phyloP scores from a whole-genome alignment of 2,329 filamentous ascomycete species.

The Myrmaecium sp. region DNA sequence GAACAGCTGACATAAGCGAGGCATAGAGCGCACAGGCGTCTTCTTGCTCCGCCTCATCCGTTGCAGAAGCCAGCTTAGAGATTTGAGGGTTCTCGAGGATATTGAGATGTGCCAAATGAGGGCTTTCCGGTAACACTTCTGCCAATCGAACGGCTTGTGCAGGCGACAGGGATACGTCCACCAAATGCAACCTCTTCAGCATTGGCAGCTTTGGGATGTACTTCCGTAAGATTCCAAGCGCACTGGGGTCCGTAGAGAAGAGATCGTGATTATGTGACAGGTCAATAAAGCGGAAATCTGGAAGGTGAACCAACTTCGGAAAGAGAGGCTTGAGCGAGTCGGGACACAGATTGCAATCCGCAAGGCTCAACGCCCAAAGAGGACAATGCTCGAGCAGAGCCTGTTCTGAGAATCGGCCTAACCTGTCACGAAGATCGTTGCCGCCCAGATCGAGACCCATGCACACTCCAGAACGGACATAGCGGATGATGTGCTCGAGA shows the following conservation, averaged over 20 bases:
- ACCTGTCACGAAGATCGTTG: conserved; percentile 46
- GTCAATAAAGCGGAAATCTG: conserved; percentile 73
- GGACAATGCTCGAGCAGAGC: conserved; percentile 34
- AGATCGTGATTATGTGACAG: conserved; percentile 76
- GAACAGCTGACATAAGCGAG: conserved; percentile 72
- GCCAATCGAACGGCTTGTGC: conserved; percentile 83
- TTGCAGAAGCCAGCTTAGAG: conserved; percentile 53
- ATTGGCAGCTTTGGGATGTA: conserved; percentile 65
- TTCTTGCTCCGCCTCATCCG: conserved; percentile 66
- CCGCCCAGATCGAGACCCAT: conserved; percentile 80
- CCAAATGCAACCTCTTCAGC: conserved; percentile 72
- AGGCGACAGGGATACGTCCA: conserved; percentile 66
- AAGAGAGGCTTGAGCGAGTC: conserved; percentile 57
- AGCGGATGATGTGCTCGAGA: conserved; percentile 58
- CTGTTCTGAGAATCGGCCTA: conserved; percentile 31
- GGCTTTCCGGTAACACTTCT: conserved; percentile 75
- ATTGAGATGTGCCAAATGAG: conserved; percentile 67
- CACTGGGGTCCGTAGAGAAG: conserved; percentile 58
- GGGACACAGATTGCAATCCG: conserved; percentile 66
- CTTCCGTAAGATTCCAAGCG: conserved; percentile 57
- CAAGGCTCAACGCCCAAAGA: conserved; percentile 69
- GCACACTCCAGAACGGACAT: conserved; percentile 59
- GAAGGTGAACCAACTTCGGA: conserved; percentile 51
- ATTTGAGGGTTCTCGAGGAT: conserved; percentile 68
- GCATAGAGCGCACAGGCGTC: conserved; percentile 90